These are phyloP conservation scores for Hypholoma fasciculare DNA, from an alignment of 768 basidiomycete species.

Conservation along the genomic window DNA sequence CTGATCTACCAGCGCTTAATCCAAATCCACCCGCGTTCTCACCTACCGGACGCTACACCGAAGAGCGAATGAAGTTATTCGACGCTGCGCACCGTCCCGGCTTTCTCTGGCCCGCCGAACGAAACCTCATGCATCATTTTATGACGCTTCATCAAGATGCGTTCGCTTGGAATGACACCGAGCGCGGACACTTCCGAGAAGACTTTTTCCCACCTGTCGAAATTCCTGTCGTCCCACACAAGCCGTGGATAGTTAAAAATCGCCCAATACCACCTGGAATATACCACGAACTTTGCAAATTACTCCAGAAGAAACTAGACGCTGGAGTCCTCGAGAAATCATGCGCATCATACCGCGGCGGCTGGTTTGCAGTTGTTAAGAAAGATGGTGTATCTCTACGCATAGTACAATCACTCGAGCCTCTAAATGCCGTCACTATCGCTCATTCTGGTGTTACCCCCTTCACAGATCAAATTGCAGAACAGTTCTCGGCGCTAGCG, in stretches of 20 bases:
- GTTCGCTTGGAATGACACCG: too few relatives aligned
- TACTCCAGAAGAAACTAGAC: slow-evolving; percentile 34
- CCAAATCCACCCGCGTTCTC: slow-evolving; percentile 18
- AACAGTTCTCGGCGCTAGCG: too few relatives aligned
- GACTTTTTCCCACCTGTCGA: too few relatives aligned
- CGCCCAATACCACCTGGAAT: slow-evolving; percentile 34
- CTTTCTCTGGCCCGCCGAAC: slow-evolving; percentile 27
- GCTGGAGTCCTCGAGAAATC: slow-evolving; percentile 41
- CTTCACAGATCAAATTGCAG: too few relatives aligned
- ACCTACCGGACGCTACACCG: slow-evolving; percentile 20
- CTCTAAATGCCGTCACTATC: too few relatives aligned
- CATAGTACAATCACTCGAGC: too few relatives aligned
- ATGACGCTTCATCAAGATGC: too few relatives aligned
- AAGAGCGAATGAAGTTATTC: too few relatives aligned
- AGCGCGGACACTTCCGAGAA: slow-evolving; percentile 33
- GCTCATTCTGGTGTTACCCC: too few relatives aligned
- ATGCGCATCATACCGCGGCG: slow-evolving; percentile 35
- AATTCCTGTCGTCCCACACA: slow-evolving; percentile 35
- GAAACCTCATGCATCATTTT: slow-evolving; percentile 32
- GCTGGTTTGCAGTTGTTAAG: slow-evolving; percentile 36
- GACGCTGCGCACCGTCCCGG: too few relatives aligned
- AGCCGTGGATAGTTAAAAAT: slow-evolving; percentile 22
- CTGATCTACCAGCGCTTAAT: slow-evolving; percentile 19
- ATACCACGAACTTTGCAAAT: slow-evolving; percentile 27
- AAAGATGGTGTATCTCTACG: slow-evolving; percentile 33